Conservation (phyloP, 2,329 filamentous ascomycete genomes). For the Diaporthe destruens region DNA sequence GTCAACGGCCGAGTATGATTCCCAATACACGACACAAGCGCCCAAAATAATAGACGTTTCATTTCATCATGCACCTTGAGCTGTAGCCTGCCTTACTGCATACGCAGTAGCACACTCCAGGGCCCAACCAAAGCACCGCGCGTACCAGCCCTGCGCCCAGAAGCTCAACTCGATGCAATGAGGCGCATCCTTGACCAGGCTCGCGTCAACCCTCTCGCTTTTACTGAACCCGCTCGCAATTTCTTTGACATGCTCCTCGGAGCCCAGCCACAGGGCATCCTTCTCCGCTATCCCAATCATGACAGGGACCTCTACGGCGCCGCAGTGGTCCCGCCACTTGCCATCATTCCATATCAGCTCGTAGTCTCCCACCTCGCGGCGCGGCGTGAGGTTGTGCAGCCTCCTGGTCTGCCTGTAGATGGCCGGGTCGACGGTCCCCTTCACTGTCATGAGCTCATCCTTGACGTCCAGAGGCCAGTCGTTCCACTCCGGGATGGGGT, state of each 20-base stretch:
- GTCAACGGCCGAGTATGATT: not conserved
- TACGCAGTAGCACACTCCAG: slow-evolving; percentile 34
- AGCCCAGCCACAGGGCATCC: slow-evolving; percentile 43
- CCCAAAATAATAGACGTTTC: not conserved
- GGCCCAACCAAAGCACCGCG: slow-evolving; percentile 35
- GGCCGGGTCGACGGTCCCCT: slow-evolving; percentile 41
- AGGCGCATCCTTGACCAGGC: slow-evolving; percentile 34
- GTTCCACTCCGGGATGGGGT: slow-evolving; percentile 18
- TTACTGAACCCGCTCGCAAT: slow-evolving; percentile 40
- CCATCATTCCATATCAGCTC: slow-evolving; percentile 33
- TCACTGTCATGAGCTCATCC: slow-evolving; percentile 41
- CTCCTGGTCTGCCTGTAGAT: slow-evolving; percentile 40
- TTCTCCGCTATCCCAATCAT: slow-evolving; percentile 44
- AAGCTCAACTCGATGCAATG: slow-evolving; percentile 40
- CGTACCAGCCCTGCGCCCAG: slow-evolving; percentile 36
- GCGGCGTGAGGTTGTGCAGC: slow-evolving; percentile 41
- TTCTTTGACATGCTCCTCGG: slow-evolving; percentile 41
- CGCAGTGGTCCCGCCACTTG: slow-evolving; percentile 23
- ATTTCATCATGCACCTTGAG: not conserved
- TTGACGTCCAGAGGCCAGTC: slow-evolving; percentile 37
- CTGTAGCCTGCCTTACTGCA: not conserved
- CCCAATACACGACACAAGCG: not conserved
- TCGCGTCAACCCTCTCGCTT: slow-evolving; percentile 43
- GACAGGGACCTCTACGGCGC: slow-evolving; percentile 41
- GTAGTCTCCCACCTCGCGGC: slow-evolving; percentile 39